Evolutionary conservation across 805 yeast genomes (phyloP), one percentile per base, ranked within the genome.

Genomic region (Dipodascus geniculatus): DNA sequence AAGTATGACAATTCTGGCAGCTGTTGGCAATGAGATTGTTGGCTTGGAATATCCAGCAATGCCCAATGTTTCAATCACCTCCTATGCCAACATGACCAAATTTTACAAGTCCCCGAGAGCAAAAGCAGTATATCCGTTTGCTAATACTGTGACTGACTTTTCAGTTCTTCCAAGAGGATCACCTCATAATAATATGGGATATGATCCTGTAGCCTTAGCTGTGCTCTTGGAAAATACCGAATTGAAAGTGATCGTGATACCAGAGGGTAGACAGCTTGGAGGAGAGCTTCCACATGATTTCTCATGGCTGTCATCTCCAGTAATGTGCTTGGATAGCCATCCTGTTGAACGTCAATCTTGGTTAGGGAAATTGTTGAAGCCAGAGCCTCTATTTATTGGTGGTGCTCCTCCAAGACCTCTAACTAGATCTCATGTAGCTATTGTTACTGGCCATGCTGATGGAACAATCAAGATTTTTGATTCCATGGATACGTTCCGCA

Each of bases 381-480:
- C 69, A 14, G 73, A 70, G 8, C 68, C 78, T 6, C 67, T 88
- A 3, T 71, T 90, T 35, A 76, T 74, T 53, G 99, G 99, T 50
- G 99, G 99, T 3, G 78, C 82, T 1, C 85, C 96, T 0, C 75
- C 74, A 0, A 74, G 76, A 22, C 71, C 71, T 28, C 66, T 75
- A 42, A 67, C 71, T 22, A 74, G 85, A 44, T 78, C 83, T 2
- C 44, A 38, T 38, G 44, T n/a, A 6, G 78, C 81, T 14, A 68
- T 88, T 28, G 76, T 86, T 1, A 82, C 96, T 0, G 98, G 97
- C 0, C 96, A 88, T 65, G 75, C 76, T 19, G 82, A 84, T 63
- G 99, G 98, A 0, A 74, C 79, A 24, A 80, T 93, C 0, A 76
- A 95, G 55, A 66, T 93, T 6, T 82, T 87, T 79, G 96, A 91